A percentile compares a stretch with the other conserved stretches of the same genome.
Conservation (phyloP, 805 yeast species). For the Zygosaccharomyces rouxii region DNA sequence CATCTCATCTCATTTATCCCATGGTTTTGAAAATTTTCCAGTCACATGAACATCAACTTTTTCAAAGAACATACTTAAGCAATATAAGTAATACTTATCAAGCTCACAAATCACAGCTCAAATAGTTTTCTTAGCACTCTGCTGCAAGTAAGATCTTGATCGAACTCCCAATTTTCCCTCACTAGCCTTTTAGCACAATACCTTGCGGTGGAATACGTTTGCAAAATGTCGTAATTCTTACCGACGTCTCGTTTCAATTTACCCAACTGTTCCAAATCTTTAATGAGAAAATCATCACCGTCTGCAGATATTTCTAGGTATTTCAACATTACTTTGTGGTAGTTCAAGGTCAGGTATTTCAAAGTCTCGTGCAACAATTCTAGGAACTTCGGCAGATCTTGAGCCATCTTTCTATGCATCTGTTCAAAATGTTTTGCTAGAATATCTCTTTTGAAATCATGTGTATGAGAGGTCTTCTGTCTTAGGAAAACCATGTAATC, state of each 20-base stretch:
- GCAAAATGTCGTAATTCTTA: constrained; percentile 38
- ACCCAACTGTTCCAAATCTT: constrained; percentile 23
- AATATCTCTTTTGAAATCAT: constrained; percentile 28
- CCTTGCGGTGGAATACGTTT: constrained; percentile 31
- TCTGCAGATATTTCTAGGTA: constrained; percentile 36
- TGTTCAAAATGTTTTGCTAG: constrained; percentile 28
- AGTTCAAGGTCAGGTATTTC: constrained; percentile 21
- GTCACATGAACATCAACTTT: neutral
- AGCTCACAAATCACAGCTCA: constrained; percentile 18
- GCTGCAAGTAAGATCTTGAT: constrained; percentile 23
- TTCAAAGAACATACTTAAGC: neutral
- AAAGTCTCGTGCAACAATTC: constrained; percentile 12
- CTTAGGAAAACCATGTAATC: constrained; percentile 33
- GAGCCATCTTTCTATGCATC: constrained; percentile 28
- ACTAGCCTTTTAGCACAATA: constrained; percentile 30
- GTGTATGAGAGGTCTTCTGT: constrained; percentile 20
- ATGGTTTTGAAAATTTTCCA: constrained; percentile 12
- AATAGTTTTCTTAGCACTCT: constrained; percentile 27
- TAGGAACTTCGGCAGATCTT: constrained; percentile 33
- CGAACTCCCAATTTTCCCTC: constrained; percentile 28
- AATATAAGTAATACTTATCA: neutral
- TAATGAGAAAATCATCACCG: constrained; percentile 24
- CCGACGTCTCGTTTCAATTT: constrained; percentile 21
- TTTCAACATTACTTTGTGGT: constrained; percentile 20
- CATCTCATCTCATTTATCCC: constrained; percentile 8